Base-by-base conservation (phyloP, 768 basidiomycete species). In the Fistulinella prunicolor region DNA sequence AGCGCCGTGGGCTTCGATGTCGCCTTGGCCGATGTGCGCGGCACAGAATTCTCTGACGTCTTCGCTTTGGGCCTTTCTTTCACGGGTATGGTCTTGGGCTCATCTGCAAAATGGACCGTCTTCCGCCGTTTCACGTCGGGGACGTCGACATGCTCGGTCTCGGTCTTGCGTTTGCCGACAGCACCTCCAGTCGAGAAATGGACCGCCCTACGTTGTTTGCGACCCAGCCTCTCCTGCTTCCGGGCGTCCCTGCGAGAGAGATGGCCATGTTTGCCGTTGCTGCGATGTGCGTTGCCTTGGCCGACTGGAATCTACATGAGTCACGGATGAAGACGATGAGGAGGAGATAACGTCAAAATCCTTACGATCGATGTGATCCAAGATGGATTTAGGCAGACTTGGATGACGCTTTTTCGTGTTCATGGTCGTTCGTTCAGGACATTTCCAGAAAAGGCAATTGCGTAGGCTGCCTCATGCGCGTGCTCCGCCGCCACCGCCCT, bases 141-240 rank as follows among this genome's bases (percentile, higher is more conserved):
- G 3, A 69, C 75, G 6, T 78, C 75, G 12, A 54, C 53, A 54
- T 73, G 73, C n/a, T 77, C 76, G 7, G 60, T 61, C 28, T 77
- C 73, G 3, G 73, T 71, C 17, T 61, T 67, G 32, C 62, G 64
- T 43, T 81, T 32, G 35, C 53, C 49, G 26, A n/a, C n/a, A n/a
- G n/a, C n/a, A n/a, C 52, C 51, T 14, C 30, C 42, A 9, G 64
- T 62, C 5, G 77, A 71, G 63, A 85, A 85, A 59, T 77, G 79
- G 32, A 75, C 70, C 0, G 84, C 82, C 58, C 80, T 88, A 38
- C 79, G 76, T 57, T 79, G 74, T 62, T 87, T 91, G 42, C 73
- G 73, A 38, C 71, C 72, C 1, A 70, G 50, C n/a, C 86, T 75
- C 23, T 77, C 78, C 56, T 82, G 76, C 61, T 84, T 89, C 36